Evolutionary conservation across 805 yeast species (phyloP), one percentile per base, ranked within the genome.

Genomic region (Wickerhamiella lipophila): DNA sequence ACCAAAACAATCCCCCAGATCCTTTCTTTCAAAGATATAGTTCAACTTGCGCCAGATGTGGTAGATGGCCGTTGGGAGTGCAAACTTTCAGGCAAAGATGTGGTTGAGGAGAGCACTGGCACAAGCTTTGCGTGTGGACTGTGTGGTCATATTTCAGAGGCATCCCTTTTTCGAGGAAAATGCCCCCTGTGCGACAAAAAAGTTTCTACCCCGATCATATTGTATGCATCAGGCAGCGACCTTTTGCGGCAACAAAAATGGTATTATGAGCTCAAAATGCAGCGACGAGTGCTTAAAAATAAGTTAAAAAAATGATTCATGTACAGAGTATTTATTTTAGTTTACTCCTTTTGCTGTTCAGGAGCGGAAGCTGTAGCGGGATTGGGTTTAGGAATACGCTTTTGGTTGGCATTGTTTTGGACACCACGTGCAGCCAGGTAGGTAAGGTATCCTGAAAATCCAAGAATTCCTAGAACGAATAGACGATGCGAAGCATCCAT

Each of bases 401-500:
- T 49, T 41, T 49, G 41, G n/a, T 12, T 8, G 8, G 21, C 19
- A 22, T 30, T 42, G 29, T 36, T 29, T 23, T 38, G 42, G 19
- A 50, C 23, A 26, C 42, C 48, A 6, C 26, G 25, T n/a, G 36
- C 29, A 13, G 48, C 42, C 5, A 45, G 15, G 45, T 43, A 56
- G 19, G 51, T 46, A 12, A 58, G 61, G 67, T 52, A 62, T 50
- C 70, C 61, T 30, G 70, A 65, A 47, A 58, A 67, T 23, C 88
- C 88, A 18, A 79, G 74, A 26, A 82, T 68, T 2, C 81, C 73
- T 19, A 81, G 61, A 41, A 82, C 87, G 0, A 85, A 78, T 51
- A 81, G 63, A 66, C 89, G 79, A 64, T 82, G 89, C 23, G 73
- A 74, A 38, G 81, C 73, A 63, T 82, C 89, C 2, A 84, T 76